A percentile compares a stretch with the other conserved stretches of the same genome.
Evolutionary conservation across 805 yeast genomes (phyloP).

Genomic region (Metschnikowia continentalis): DNA sequence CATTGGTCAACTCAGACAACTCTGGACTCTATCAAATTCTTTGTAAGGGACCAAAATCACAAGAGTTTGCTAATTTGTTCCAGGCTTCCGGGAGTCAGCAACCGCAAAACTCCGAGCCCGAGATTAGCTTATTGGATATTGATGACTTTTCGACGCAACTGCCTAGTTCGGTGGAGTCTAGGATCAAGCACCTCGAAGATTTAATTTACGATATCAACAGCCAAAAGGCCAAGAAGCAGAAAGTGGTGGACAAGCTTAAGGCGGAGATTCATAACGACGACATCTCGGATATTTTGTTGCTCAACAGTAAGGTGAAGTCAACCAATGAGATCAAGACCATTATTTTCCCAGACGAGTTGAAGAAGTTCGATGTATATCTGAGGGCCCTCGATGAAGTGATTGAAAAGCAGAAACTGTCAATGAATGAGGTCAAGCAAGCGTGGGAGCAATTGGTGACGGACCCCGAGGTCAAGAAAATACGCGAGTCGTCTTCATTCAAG

Average conservation of each 20-base stretch:
- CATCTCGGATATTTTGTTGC: slow-evolving; percentile 68
- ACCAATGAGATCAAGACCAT: slow-evolving; percentile 53
- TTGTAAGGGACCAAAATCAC: slow-evolving; percentile 40
- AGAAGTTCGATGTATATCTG: slow-evolving; percentile 68
- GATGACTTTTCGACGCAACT: slow-evolving; percentile 43
- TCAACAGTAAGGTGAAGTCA: slow-evolving; percentile 53
- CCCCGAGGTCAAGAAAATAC: slow-evolving; percentile 37
- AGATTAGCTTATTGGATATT: slow-evolving; percentile 58
- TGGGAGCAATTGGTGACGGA: slow-evolving; percentile 29
- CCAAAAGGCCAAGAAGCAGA: slow-evolving; percentile 59
- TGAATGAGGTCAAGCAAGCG: slow-evolving; percentile 26
- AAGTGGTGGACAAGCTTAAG: slow-evolving; percentile 62
- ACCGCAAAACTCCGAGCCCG: slow-evolving; percentile 19
- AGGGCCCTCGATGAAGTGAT: slow-evolving; percentile 64
- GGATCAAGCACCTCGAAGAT: slow-evolving; percentile 52
- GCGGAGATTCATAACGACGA: slow-evolving; percentile 74
- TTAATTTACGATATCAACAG: slow-evolving; percentile 56
- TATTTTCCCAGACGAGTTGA: slow-evolving; percentile 65
- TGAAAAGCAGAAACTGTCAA: slow-evolving; percentile 55
- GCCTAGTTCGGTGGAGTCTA: slow-evolving; percentile 24
- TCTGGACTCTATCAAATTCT: slow-evolving; percentile 23
- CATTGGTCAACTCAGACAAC: slow-evolving; percentile 38
- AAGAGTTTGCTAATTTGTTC: slow-evolving; percentile 35
- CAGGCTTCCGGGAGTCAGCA: slow-evolving; percentile 6
- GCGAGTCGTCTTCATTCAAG: slow-evolving; percentile 38